These are phyloP conservation scores for Fusarium algeriense DNA, from an alignment of 2,329 filamentous ascomycete genomes.

Conservation along the genomic window DNA sequence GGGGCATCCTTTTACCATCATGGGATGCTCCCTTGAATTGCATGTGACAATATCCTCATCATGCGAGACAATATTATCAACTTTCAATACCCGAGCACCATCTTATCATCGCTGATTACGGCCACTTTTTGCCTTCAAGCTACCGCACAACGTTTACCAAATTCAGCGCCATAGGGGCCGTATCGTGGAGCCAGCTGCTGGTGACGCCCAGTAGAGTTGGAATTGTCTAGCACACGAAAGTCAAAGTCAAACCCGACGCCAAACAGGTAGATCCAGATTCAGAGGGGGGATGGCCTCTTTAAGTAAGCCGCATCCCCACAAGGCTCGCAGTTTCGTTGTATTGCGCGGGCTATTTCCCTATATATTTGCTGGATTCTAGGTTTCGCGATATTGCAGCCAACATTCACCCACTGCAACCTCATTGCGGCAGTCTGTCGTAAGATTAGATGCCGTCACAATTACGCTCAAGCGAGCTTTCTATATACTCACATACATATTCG, in stretches of 20 bases:
- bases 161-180: constrained; percentile 31
- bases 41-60: constrained; percentile 35
- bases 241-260: constrained; percentile 7
- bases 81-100: not conserved
- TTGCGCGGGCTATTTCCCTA: constrained; percentile 34
- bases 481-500: not conserved
- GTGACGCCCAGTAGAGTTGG: constrained; percentile 41
- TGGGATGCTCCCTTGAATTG: constrained; percentile 17
- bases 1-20: constrained; percentile 3
- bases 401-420: not conserved
- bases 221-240: constrained; percentile 27
- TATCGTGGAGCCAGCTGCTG: constrained; percentile 26
- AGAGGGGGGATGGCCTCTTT: constrained; percentile 47
- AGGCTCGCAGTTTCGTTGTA: constrained; percentile 10
- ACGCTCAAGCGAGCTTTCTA: constrained; percentile 34
- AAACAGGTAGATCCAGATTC: constrained; percentile 5
- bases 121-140: not conserved
- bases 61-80: not conserved
- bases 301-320: constrained; percentile 47
- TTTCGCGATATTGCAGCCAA: constrained; percentile 4
- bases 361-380: constrained; percentile 3
- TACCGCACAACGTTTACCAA: not conserved
- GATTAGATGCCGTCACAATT: constrained; percentile 1
- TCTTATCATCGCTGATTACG: not conserved
- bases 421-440: constrained; percentile 3